Evolutionary conservation across 441 rosid genomes (phyloP), one percentile per base, ranked within the genome.

Genomic region (Theobroma grandiflorum): DNA sequence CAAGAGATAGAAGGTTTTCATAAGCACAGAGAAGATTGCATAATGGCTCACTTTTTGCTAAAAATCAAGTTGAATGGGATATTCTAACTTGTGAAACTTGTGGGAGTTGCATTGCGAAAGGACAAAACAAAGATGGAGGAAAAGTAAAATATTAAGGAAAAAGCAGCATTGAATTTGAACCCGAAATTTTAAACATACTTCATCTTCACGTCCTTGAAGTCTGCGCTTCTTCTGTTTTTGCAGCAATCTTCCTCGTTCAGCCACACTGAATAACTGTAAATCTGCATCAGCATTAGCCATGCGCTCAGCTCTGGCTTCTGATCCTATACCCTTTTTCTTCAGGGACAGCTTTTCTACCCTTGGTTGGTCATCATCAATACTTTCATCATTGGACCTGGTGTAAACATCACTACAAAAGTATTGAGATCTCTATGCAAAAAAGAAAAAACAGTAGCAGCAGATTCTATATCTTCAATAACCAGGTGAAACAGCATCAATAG

Each of bases 191-290:
- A 80, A 80, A 84, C 91, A 80, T 80, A 96, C 99, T 45, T 92
- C 98, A 83, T 93, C 97, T 84, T 96, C 99, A 70, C 93, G 95
- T 63, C 98, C 96, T 91, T 86, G 92, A 82, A 89, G 89, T 84
- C 96, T 86, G 81, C 97, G 96, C 82, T 91, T 96, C 89, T 92
- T 96, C 86, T 94, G 94, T 82, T 96, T 96, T 61, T 86, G 91
- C 84, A 95, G 72, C 67, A 90, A 89, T 77, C 99, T 91, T 82
- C 93, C 93, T 37, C 94, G 87, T 83, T 96, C 99, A 80, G 94
- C 88, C 79, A 89, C 91, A 74, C 87, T 84, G 74, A 89, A 82
- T 78, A 96, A 89, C 87, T 95, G 98, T 63, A 96, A 83, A 79
- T 96, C 98, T 76, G 79, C 75, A 87, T 95, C 95, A 69, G 95